phyloP scores from a whole-genome alignment of 208 protist species.

The Trypanosomatidae sp. region DNA sequence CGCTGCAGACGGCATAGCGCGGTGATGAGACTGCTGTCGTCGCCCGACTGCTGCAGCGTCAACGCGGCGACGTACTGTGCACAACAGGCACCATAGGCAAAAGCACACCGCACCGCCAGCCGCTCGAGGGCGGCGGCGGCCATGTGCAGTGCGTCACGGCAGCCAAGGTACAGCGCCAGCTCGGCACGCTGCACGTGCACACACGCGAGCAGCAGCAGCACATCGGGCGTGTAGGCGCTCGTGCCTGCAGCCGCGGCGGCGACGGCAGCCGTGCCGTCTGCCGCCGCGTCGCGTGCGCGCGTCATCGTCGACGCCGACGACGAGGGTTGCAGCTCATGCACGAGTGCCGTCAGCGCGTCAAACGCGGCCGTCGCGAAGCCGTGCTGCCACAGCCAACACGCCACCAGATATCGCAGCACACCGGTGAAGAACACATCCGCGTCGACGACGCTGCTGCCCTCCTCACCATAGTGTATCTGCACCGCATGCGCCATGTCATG shows the following conservation, averaged over 20 bases:
- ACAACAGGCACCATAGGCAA: constrained; percentile 48
- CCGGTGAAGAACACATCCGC: constrained; percentile 31
- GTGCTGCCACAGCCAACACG: constrained; percentile 15
- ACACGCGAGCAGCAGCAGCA: constrained; percentile 43
- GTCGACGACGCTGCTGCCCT: constrained; percentile 8
- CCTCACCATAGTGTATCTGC: constrained; percentile 16
- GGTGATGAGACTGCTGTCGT: constrained; percentile 22
- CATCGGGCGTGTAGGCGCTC: constrained; percentile 63
- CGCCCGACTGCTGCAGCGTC: constrained; percentile 13
- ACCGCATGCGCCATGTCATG: constrained; percentile 20
- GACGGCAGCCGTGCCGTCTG: too few relatives aligned
- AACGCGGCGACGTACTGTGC: constrained; percentile 34
- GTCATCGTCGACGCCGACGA: too few relatives aligned
- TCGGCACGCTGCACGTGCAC: constrained; percentile 42
- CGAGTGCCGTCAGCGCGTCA: constrained; percentile 23
- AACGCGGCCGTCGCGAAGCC: constrained; percentile 54
- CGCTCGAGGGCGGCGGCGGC: constrained; percentile 13
- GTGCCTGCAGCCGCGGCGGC: too few relatives aligned
- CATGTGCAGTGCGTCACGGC: constrained; percentile 9
- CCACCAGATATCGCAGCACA: constrained; percentile 29
- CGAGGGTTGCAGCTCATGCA: too few relatives aligned
- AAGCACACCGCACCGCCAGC: constrained; percentile 25
- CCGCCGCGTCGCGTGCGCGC: too few relatives aligned
- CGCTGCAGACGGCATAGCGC: too few relatives aligned
- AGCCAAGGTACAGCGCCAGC: constrained; percentile 38